Conservation (phyloP, 1,139 yeast genomes). For the Saccharomyces hybrid region DNA sequence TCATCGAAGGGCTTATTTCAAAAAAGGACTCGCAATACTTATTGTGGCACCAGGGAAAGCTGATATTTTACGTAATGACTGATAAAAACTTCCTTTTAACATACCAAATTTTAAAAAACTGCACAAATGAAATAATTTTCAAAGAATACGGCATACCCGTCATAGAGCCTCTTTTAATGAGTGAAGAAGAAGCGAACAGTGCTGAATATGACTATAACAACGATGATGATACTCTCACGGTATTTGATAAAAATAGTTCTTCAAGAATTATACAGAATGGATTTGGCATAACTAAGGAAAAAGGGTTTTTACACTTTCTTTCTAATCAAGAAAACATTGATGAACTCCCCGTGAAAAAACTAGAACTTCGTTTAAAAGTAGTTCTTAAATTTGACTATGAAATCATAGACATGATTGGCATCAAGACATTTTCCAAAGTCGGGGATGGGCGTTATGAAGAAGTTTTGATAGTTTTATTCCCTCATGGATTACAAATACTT, state of each 20-base stretch:
- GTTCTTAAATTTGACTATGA: conserved; percentile 41
- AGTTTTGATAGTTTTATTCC: conserved; percentile 33
- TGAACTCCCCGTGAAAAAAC: conserved; percentile 31
- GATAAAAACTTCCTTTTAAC: conserved; percentile 25
- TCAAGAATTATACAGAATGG: conserved; percentile 44
- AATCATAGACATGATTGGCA: conserved; percentile 33
- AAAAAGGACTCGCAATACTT: conserved; percentile 11
- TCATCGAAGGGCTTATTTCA: conserved; percentile 18
- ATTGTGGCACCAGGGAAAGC: conserved; percentile 18
- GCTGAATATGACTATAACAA: conserved; percentile 22
- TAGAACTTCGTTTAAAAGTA: conserved; percentile 37
- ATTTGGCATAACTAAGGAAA: conserved; percentile 33
- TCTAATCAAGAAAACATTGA: conserved; percentile 16
- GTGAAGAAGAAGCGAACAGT: conserved; percentile 8
- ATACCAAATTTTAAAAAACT: conserved; percentile 25
- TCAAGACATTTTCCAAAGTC: conserved; percentile 24
- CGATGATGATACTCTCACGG: conserved; percentile 37
- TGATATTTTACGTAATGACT: conserved; percentile 26
- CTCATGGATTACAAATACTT: conserved; percentile 38
- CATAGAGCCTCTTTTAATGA: conserved; percentile 10
- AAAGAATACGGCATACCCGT: conserved; percentile 29
- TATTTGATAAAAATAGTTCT: conserved; percentile 33
- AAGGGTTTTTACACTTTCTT: conserved; percentile 29
- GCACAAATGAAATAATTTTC: conserved; percentile 18
- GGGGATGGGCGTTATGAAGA: conserved; percentile 22